Conservation (phyloP, 176 grass and related monocot genomes). For the Tuctoria greenei region DNA sequence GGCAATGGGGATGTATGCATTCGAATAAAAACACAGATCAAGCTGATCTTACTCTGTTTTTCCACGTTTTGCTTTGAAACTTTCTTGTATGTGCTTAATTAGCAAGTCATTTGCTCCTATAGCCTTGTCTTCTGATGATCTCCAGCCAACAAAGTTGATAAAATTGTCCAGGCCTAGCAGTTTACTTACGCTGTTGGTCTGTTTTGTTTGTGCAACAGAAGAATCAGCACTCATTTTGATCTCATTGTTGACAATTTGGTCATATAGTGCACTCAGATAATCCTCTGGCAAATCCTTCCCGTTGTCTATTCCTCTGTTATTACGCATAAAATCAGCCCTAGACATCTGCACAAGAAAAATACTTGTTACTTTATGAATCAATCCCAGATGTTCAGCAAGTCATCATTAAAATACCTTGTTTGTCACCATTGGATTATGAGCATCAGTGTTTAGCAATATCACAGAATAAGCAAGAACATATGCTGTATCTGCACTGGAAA, state of each 20-base stretch:
- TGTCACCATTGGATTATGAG: conserved; percentile 94
- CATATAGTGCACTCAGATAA: conserved; percentile 76
- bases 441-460: conserved; percentile 94
- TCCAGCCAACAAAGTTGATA: conserved; percentile 87
- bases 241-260: conserved; percentile 94
- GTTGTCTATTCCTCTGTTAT: conserved; percentile 94
- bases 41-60: conserved; percentile 80
- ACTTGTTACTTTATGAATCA: conserved; percentile 15
- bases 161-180: conserved; percentile 93
- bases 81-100: conserved; percentile 94
- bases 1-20: conserved; percentile 13
- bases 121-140: conserved; percentile 83
- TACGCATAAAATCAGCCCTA: conserved; percentile 89
- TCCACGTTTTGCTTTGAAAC: conserved; percentile 89
- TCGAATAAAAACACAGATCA: conserved; percentile 18
- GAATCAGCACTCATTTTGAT: conserved; percentile 96
- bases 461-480: conserved; percentile 99
- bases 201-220: conserved; percentile 58
- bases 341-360: conserved; percentile 77
- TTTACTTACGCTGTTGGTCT: conserved; percentile 73
- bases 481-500: conserved; percentile 96
- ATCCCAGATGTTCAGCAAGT: conserved; percentile 13
- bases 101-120: conserved; percentile 88
- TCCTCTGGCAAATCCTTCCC: conserved; percentile 96
- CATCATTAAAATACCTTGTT: conserved; percentile 61